phyloP scores from a whole-genome alignment of 371 early-diverging fungal species.

The Actinomucor elegans region DNA sequence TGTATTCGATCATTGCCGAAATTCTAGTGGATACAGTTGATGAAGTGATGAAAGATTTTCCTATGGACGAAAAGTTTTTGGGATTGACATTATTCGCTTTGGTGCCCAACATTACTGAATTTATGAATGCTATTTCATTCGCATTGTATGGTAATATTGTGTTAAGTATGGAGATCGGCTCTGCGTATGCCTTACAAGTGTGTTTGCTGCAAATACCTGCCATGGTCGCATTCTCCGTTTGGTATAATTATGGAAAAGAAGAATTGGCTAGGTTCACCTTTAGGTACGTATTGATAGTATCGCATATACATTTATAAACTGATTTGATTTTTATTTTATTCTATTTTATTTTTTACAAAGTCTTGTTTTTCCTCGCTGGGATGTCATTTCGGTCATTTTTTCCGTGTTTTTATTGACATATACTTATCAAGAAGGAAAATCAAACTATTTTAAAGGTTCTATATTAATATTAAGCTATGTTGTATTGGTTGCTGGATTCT shows the following conservation, averaged over 20 bases:
- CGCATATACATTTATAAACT: too few species aligned
- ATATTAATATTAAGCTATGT: conserved; percentile 84
- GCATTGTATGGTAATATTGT: conserved; percentile 92
- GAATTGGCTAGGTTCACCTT: conserved; percentile 40
- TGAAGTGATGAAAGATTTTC: conserved; percentile 60
- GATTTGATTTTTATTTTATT: background rate
- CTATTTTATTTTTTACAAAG: conserved; percentile 43
- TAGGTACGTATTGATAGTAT: conserved; percentile 39
- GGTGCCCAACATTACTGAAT: conserved; percentile 95
- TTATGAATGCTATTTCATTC: conserved; percentile 96
- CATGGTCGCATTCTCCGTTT: conserved; percentile 83
- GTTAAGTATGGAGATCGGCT: conserved; percentile 92
- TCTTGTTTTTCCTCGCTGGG: conserved; percentile 94
- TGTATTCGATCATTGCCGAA: conserved; percentile 89
- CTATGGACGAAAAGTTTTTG: conserved; percentile 84
- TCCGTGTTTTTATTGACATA: conserved; percentile 86
- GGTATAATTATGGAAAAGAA: conserved; percentile 56
- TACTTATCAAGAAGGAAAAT: conserved; percentile 91
- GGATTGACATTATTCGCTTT: conserved; percentile 93
- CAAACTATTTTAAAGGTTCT: conserved; percentile 95
- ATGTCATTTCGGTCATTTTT: conserved; percentile 83
- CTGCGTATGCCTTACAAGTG: conserved; percentile 95
- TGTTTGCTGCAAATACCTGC: conserved; percentile 94
- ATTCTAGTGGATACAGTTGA: conserved; percentile 79
- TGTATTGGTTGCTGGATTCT: conserved; percentile 79